Evolutionary conservation across 257 asterid species (phyloP), one percentile per base, ranked within the genome.

Genomic region (Capsicum pubescens): DNA sequence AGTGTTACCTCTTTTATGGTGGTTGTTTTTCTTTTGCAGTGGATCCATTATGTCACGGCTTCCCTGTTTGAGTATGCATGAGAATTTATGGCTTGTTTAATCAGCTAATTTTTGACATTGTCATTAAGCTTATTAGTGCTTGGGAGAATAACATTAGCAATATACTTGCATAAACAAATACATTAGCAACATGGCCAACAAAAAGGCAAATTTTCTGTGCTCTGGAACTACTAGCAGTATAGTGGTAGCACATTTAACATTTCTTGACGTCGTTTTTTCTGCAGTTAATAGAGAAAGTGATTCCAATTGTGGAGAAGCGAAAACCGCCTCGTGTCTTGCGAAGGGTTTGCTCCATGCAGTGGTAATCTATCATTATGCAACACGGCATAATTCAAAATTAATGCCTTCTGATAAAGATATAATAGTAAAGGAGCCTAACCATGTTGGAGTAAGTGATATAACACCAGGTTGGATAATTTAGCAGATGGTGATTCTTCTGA

Each of bases 221-320:
- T 74, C n/a, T 74, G 39, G 80, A 48, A 12, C 42, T 48, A 48
- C 60, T 19, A 52, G 21, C 81, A 52, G 81, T 21, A 19, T 74
- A 50, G 21, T 21, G 61, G 8, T 8, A 52, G 63, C 15, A 76
- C 61, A 21, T 50, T 52, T 26, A 76, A 14, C 59, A 54, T 54
- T 52, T 76, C 66, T 46, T 79, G 26, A 58, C 63, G 42, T 80
- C 54, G 77, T 57, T 66, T 74, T 82, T 48, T 8, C 48, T 87
- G 87, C 93, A 95, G 99, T 91, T 95, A 64, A 90, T 92, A 91
- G 95, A 93, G 91, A 92, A 92, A 54, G 92, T 95, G 84, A 92
- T 95, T 82, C 97, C 99, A 39, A 90, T 94, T 70, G 91, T 86
- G 85, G 97, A 93, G 90, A 93, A 88, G 89, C 92, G 90, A 85